Base-by-base conservation (phyloP, 306 rosid species). In the Dryas octopetala region DNA sequence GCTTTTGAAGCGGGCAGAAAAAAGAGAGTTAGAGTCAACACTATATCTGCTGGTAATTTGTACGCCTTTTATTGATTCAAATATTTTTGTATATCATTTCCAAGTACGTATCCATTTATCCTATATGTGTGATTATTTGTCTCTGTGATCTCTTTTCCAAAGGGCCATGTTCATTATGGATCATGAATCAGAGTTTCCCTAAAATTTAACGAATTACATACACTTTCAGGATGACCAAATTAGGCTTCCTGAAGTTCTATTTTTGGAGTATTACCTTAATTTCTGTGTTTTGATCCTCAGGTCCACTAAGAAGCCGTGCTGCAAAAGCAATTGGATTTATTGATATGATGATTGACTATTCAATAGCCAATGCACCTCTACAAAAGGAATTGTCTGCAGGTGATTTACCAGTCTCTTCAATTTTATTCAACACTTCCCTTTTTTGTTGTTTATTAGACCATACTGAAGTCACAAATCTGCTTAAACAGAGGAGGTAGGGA, bases 1-100 rank as follows among this genome's bases (percentile, higher is more conserved):
- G 98, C 98, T 79, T 93, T 93, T 72, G 98, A 93, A 89, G 98
- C 96, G 9, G 98, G 98, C 49, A 86, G 98, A 85, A 93, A 83
- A 84, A 85, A 88, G 83, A 86, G 78, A 86, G 62, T 91, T 81
- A 86, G 98, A 82, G 97, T 93, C 78, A 93, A 93, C 82, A 81
- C 94, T 4, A 93, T 93, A 76, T 93, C 98, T 51, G 98, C 97
- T 2, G 97, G 98, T 93, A 87, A 66, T 3, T 13, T 60, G 45
- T 65, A 46, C 26, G 51, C 65, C 4, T 28, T 73, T 38, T 47
- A 11, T 43, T 70, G 12, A 62, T 65, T 13, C 32, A 40, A 3
- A 15, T 40, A 32, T 9, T 14, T 41, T n/a, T 38, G 4, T 40
- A 8, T 62, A 4, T n/a, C 2, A 49, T 1, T 4, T 43, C 26